Evolutionary conservation across 2,329 filamentous ascomycete species (phyloP).

Genomic region (Triangularia verruculosa): DNA sequence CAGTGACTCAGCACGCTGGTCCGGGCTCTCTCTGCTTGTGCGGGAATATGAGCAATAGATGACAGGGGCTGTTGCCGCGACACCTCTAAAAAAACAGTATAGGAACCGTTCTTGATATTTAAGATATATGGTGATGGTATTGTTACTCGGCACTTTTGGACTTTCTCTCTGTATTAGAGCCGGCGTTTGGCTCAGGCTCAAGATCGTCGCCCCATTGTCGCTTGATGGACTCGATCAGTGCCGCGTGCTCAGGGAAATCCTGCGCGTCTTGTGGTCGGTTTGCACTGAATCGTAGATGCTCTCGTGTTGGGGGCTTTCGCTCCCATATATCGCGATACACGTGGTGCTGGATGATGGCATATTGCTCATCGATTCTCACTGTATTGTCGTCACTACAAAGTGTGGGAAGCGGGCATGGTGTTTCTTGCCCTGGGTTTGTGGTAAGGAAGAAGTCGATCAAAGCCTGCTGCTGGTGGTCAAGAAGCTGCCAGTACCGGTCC

Average conservation of each 20-base stretch:
- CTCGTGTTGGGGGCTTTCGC: constrained; percentile 12
- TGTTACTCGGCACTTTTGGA: too few relatives aligned
- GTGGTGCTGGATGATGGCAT: constrained; percentile 24
- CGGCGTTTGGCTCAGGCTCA: neutral
- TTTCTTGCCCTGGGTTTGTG: neutral
- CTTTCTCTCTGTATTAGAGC: too few relatives aligned
- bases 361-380: constrained; percentile 30
- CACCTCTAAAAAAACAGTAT: too few relatives aligned
- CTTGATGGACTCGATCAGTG: neutral
- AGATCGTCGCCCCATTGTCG: neutral
- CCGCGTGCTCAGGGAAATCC: neutral
- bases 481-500: constrained; percentile 28
- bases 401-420: constrained; percentile 22
- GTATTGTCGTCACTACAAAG: constrained; percentile 22
- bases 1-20: too few relatives aligned
- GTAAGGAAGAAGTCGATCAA: constrained; percentile 27
- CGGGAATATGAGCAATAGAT: too few relatives aligned
- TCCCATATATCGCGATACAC: constrained; percentile 34
- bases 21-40: too few relatives aligned
- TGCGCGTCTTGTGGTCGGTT: neutral
- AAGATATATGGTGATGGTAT: neutral
- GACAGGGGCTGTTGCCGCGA: neutral
- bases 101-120: neutral
- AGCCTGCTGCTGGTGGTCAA: constrained; percentile 24
- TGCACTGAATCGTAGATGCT: neutral